These are phyloP conservation scores for Termitomyces sp. DNA, from an alignment of 768 basidiomycete genomes.

Conservation along the genomic window DNA sequence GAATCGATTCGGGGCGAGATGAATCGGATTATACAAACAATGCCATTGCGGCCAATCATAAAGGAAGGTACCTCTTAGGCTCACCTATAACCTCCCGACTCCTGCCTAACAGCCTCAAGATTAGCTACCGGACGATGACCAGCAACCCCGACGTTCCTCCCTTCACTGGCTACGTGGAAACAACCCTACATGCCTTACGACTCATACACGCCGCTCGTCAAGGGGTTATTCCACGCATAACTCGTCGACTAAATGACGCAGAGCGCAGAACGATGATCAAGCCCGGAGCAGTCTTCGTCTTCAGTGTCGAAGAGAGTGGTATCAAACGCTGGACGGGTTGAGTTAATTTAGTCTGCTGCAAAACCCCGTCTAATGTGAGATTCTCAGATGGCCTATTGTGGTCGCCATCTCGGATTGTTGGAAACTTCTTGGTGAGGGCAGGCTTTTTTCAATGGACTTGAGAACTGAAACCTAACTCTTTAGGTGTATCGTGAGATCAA, in stretches of 20 bases:
- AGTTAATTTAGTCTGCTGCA: constrained; percentile 11
- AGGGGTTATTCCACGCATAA: constrained; percentile 76
- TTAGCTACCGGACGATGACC: constrained; percentile 39
- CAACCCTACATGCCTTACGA: constrained; percentile 74
- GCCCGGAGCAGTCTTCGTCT: constrained; percentile 75
- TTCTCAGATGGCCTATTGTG: constrained; percentile 56
- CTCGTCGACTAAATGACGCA: constrained; percentile 79
- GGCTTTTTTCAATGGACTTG: neutral
- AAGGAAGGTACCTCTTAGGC: constrained; percentile 36
- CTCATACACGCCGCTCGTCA: constrained; percentile 79
- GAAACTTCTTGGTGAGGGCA: constrained; percentile 69
- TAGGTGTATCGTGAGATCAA: constrained; percentile 83
- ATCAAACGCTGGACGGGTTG: constrained; percentile 86
- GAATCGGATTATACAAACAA: constrained; percentile 32
- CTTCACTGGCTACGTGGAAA: constrained; percentile 77
- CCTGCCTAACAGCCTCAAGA: constrained; percentile 55
- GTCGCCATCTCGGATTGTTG: constrained; percentile 81
- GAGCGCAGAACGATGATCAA: constrained; percentile 64
- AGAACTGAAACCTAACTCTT: neutral
- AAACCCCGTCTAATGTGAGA: constrained; percentile 13
- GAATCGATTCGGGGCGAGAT: constrained; percentile 33
- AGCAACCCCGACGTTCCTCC: constrained; percentile 56
- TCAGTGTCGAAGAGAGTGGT: constrained; percentile 83
- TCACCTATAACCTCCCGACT: constrained; percentile 34
- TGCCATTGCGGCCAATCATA: constrained; percentile 33